Percentiles rank a stretch among this genome's conserved stretches.
These are phyloP conservation scores for Coemansia sp. DNA, from an alignment of 192 early-diverging fungal genomes.

Conservation along the genomic window DNA sequence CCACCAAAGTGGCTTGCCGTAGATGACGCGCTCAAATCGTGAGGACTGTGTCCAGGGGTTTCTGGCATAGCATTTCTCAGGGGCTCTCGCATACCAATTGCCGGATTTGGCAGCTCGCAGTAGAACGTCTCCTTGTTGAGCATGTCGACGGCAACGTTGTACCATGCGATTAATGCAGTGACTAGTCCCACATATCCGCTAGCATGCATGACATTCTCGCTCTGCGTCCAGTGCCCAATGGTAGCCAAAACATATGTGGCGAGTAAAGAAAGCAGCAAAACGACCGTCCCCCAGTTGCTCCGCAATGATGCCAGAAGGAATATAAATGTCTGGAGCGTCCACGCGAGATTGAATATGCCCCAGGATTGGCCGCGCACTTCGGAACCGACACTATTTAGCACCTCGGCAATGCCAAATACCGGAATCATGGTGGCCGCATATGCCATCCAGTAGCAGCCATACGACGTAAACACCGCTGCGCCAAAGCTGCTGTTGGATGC, in stretches of 20 bases:
- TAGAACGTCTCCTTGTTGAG: constrained; percentile 55
- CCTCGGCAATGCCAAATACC: constrained; percentile 49
- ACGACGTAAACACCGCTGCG: constrained; percentile 39
- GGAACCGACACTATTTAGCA: constrained; percentile 25
- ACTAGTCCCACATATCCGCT: constrained; percentile 51
- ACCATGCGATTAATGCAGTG: constrained; percentile 54
- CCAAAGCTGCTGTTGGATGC: constrained; percentile 33
- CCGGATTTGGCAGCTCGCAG: constrained; percentile 52
- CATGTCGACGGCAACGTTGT: constrained; percentile 54
- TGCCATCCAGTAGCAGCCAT: constrained; percentile 57
- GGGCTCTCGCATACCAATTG: constrained; percentile 10
- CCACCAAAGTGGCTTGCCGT: constrained; percentile 7
- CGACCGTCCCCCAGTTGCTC: constrained; percentile 50
- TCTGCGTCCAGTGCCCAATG: constrained; percentile 47
- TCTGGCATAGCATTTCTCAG: background rate
- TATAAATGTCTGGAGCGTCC: constrained; percentile 55
- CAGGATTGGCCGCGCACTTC: constrained; percentile 46
- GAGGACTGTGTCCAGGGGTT: background rate
- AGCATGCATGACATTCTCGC: constrained; percentile 31
- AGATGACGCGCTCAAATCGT: constrained; percentile 2
- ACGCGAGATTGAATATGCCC: constrained; percentile 52
- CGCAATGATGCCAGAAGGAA: constrained; percentile 51
- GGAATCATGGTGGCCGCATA: constrained; percentile 54
- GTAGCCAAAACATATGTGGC: constrained; percentile 47
- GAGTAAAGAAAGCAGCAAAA: constrained; percentile 46